A percentile compares a stretch with the other conserved stretches of the same genome.
Evolutionary conservation across 1,284 basidiomycete genomes (phyloP).

Genomic region (Caloboletus firmus): DNA sequence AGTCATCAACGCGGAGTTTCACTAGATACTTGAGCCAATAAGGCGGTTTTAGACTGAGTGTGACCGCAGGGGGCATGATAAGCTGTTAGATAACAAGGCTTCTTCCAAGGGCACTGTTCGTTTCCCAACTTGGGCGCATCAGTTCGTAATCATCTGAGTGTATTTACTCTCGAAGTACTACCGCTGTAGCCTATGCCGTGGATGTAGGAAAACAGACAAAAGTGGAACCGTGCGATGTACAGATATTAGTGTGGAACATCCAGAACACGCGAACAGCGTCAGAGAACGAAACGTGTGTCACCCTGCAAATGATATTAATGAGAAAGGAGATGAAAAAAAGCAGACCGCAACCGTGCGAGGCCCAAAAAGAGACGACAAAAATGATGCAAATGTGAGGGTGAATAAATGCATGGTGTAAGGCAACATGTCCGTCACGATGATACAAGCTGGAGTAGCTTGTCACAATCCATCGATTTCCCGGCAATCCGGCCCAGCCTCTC

Average conservation of each 20-base stretch:
- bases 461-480: slow-evolving; percentile 57
- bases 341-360: slow-evolving; percentile 14
- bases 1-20: no score
- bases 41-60: not conserved
- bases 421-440: slow-evolving; percentile 40
- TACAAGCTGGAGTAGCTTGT: slow-evolving; percentile 59
- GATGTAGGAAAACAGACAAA: slow-evolving; percentile 29
- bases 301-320: slow-evolving; percentile 14
- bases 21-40: no score
- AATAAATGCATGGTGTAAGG: slow-evolving; percentile 17
- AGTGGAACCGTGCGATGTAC: slow-evolving; percentile 28
- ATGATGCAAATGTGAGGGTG: slow-evolving; percentile 21
- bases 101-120: no score
- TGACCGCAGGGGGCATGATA: not conserved
- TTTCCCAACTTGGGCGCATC: not conserved
- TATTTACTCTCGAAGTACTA: slow-evolving; percentile 25
- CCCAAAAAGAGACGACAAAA: slow-evolving; percentile 1
- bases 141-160: slow-evolving; percentile 14
- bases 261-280: slow-evolving; percentile 27
- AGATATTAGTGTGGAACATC: slow-evolving; percentile 36
- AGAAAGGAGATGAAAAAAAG: not conserved
- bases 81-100: not conserved
- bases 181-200: slow-evolving; percentile 29
- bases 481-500: slow-evolving; percentile 54
- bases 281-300: slow-evolving; percentile 28